A percentile compares a stretch with the other conserved stretches of the same genome.
Conservation (phyloP, 495 filamentous ascomycete species). For the Amorphotheca resinae region DNA sequence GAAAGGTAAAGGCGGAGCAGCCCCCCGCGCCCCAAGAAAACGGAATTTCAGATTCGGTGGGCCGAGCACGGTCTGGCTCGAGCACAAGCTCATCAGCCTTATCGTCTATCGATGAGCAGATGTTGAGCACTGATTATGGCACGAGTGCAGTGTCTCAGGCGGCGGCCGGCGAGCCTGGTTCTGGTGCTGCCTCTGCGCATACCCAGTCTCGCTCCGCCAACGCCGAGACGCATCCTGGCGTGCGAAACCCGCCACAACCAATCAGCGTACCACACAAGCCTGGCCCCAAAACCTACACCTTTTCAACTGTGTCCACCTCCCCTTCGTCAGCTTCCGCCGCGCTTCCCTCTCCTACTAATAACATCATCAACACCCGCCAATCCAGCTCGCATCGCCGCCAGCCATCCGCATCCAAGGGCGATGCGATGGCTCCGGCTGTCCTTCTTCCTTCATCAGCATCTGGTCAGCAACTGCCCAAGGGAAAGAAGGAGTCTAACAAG, state of each 20-base stretch:
- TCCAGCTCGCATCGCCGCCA: neutral
- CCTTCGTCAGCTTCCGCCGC: conserved; percentile 1
- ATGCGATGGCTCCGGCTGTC: conserved; percentile 14
- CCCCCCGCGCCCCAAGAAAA: conserved; percentile 1
- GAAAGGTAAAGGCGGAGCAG: conserved; percentile 9
- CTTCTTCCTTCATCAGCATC: conserved; percentile 3
- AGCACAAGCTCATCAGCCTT: conserved; percentile 27
- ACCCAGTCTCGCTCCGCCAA: neutral
- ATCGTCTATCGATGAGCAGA: conserved; percentile 29
- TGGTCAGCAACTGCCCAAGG: neutral
- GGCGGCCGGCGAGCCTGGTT: neutral
- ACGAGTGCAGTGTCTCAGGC: neutral
- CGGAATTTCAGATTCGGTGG: neutral
- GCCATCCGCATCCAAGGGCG: neutral
- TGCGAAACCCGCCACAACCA: conserved; percentile 6
- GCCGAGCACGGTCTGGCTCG: conserved; percentile 17
- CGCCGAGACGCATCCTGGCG: conserved; percentile 4
- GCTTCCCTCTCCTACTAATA: conserved; percentile 8
- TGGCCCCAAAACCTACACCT: conserved; percentile 16
- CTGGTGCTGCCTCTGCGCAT: neutral
- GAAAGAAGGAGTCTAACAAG: conserved; percentile 1
- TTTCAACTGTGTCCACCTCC: conserved; percentile 9
- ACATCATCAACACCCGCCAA: conserved; percentile 1
- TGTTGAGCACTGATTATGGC: conserved; percentile 20
- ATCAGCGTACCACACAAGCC: conserved; percentile 6